Evolutionary conservation across 768 basidiomycete genomes (phyloP).

Genomic region (Infundibulicybe gibba): DNA sequence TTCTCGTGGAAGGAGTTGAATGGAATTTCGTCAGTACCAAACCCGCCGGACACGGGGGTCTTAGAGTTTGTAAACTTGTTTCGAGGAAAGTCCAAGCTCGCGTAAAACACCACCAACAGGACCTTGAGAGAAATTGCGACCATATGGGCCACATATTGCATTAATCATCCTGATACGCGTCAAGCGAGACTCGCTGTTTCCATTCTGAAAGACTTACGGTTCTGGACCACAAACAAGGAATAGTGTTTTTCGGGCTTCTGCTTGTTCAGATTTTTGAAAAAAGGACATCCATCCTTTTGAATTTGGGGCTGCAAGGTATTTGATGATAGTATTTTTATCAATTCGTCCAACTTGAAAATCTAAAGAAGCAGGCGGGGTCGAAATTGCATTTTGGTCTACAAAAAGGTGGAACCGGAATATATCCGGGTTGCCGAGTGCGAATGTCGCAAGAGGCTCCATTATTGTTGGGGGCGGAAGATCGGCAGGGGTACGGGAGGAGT

Average conservation of each 20-base stretch:
- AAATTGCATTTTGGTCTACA: slow-evolving; percentile 43
- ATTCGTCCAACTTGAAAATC: slow-evolving; percentile 50
- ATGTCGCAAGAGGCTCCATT: slow-evolving; percentile 45
- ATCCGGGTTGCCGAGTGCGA: slow-evolving; percentile 50
- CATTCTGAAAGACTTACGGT: slow-evolving; percentile 42
- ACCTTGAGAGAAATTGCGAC: slow-evolving; percentile 75
- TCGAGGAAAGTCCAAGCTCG: slow-evolving; percentile 56
- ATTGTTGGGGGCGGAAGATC: slow-evolving; percentile 71
- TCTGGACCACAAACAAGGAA: slow-evolving; percentile 88
- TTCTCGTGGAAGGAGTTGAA: neutral
- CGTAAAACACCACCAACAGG: slow-evolving; percentile 62
- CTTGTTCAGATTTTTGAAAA: slow-evolving; percentile 17
- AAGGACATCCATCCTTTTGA: slow-evolving; percentile 26
- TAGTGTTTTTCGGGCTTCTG: slow-evolving; percentile 37
- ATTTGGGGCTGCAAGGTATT: slow-evolving; percentile 4
- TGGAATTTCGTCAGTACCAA: neutral
- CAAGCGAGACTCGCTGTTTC: neutral
- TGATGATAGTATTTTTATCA: slow-evolving; percentile 38
- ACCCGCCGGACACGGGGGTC: neutral
- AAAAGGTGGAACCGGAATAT: slow-evolving; percentile 57
- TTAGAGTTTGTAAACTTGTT: slow-evolving; percentile 70
- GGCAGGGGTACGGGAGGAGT: slow-evolving; percentile 56
- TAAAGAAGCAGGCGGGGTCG: slow-evolving; percentile 18
- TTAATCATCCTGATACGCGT: slow-evolving; percentile 59
- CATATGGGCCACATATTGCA: slow-evolving; percentile 73